Percentiles rank a stretch among this genome's conserved stretches.
Evolutionary conservation across 2,329 filamentous ascomycete species (phyloP).

Genomic region (Diaporthe citrichinensis): DNA sequence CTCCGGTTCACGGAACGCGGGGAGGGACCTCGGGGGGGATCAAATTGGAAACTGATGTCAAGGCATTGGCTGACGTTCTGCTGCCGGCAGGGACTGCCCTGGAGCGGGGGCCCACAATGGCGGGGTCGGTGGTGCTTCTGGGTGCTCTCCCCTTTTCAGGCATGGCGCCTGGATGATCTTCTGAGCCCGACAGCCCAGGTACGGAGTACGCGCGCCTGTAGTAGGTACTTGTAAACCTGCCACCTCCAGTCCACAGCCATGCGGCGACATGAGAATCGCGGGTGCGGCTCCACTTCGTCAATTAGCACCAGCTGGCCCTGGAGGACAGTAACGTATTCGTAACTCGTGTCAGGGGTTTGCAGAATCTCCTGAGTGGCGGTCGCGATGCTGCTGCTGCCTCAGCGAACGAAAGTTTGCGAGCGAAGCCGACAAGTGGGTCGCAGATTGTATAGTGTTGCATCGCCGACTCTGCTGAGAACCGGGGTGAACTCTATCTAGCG

Average conservation of each 20-base stretch:
- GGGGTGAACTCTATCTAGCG: slow-evolving; percentile 2
- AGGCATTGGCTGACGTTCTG: slow-evolving; percentile 47
- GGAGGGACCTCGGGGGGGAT: slow-evolving; percentile 46
- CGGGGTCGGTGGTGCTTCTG: slow-evolving; percentile 7
- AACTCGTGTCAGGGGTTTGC: background rate
- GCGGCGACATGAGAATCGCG: no score
- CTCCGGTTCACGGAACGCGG: slow-evolving; percentile 56
- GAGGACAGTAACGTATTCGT: no score
- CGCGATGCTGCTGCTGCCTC: background rate
- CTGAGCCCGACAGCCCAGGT: background rate
- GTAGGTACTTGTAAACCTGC: background rate
- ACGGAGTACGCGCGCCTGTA: background rate
- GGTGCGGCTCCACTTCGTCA: background rate
- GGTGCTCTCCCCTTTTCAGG: slow-evolving; percentile 3
- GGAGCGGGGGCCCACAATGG: slow-evolving; percentile 7
- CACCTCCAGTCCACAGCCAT: background rate
- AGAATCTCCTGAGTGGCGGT: background rate
- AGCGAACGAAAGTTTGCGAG: background rate
- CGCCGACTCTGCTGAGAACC: background rate
- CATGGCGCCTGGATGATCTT: background rate
- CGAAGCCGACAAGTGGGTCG: slow-evolving; percentile 6
- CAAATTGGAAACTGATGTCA: slow-evolving; percentile 49
- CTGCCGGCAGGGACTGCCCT: slow-evolving; percentile 33
- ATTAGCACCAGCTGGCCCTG: background rate
- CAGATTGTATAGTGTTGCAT: background rate